phyloP scores from a whole-genome alignment of 202 grass and related monocot species.

The Panicum hallii region DNA sequence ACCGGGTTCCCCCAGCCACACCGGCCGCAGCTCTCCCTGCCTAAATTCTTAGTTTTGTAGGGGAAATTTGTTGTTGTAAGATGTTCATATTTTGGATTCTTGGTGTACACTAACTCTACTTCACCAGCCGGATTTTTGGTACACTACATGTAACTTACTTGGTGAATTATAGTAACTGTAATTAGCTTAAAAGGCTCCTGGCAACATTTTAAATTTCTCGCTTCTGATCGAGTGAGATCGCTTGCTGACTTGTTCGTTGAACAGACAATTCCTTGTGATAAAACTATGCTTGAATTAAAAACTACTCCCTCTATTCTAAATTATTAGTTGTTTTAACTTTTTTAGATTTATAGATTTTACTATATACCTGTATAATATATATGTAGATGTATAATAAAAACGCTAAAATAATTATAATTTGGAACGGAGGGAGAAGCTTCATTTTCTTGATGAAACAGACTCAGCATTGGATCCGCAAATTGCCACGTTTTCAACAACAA shows the following conservation, averaged over 20 bases:
- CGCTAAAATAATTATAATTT: no score
- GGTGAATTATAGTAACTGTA: constrained; percentile 60
- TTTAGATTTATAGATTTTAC: no score
- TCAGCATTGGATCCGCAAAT: not conserved
- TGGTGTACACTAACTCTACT: constrained; percentile 55
- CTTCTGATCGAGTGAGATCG: constrained; percentile 6
- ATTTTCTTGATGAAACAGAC: not conserved
- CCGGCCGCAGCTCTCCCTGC: constrained; percentile 57
- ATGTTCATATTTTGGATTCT: constrained; percentile 62
- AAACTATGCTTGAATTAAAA: not conserved
- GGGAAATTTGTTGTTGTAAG: constrained; percentile 51
- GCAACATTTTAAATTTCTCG: not conserved
- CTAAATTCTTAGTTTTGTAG: constrained; percentile 50
- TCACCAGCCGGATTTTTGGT: constrained; percentile 37
- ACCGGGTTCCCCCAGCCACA: constrained; percentile 68
- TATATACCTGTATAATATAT: no score
- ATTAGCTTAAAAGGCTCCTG: constrained; percentile 37
- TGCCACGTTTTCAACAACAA: no score
- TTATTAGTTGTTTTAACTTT: no score
- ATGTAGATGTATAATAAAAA: no score
- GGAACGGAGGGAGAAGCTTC: no score
- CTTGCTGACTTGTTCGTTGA: not conserved
- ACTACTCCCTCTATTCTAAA: not conserved
- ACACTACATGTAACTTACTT: constrained; percentile 50
- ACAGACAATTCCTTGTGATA: not conserved